Evolutionary conservation across 345 rosid species (phyloP).

Genomic region (Acer yangbiense): DNA sequence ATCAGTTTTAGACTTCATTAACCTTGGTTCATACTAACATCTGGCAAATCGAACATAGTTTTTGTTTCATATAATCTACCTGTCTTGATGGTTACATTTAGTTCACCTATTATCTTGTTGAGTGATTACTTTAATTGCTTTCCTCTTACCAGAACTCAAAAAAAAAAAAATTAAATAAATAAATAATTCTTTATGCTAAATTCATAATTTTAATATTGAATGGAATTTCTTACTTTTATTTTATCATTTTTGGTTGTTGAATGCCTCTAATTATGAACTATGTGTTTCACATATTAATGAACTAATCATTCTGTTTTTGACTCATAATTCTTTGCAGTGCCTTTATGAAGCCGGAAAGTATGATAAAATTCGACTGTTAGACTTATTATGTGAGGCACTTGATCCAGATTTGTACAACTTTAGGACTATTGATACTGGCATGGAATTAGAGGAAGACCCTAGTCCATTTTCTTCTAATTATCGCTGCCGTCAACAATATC

Average conservation of each 20-base stretch:
- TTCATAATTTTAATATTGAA: no score
- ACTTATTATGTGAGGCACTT: constrained; percentile 82
- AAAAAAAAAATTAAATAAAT: no score
- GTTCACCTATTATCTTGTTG: no score
- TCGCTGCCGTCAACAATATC: constrained; percentile 22
- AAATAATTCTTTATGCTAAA: no score
- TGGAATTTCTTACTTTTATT: constrained; percentile 14
- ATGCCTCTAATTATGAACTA: constrained; percentile 13
- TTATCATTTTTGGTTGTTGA: neutral
- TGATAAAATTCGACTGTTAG: constrained; percentile 62
- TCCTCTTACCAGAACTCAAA: no score
- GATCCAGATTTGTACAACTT: constrained; percentile 59
- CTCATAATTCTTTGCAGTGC: constrained; percentile 53
- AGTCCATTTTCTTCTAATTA: constrained; percentile 30
- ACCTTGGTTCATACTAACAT: no score
- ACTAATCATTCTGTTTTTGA: constrained; percentile 22
- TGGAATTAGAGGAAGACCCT: constrained; percentile 20
- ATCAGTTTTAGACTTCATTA: no score
- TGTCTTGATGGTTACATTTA: no score
- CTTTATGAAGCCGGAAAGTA: constrained; percentile 69
- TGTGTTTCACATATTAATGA: constrained; percentile 13
- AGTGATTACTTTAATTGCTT: no score
- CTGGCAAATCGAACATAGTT: no score
- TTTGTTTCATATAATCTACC: no score
- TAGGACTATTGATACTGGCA: constrained; percentile 25